Conservation (phyloP, 305 asterid genomes). For the Petunia hybrid region DNA sequence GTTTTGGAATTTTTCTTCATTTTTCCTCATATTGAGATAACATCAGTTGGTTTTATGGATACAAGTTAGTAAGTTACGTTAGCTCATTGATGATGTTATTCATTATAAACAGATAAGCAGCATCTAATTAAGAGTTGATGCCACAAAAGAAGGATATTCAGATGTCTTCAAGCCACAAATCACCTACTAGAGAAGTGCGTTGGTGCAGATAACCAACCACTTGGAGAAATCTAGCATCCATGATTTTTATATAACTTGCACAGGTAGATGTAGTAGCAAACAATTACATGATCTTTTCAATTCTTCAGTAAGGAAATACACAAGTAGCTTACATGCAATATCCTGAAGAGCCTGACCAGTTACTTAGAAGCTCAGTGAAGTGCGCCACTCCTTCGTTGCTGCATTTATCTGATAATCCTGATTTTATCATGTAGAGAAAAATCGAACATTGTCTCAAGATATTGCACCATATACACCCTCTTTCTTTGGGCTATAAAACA, state of each 20-base stretch:
- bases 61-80: neutral
- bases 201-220: neutral
- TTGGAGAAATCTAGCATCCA: neutral
- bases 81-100: neutral
- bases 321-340: slow-evolving; percentile 71
- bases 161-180: no score
- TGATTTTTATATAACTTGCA: slow-evolving; percentile 2
- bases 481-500: neutral
- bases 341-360: slow-evolving; percentile 86
- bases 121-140: no score
- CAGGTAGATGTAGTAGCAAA: neutral
- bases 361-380: slow-evolving; percentile 71
- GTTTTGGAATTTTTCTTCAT: neutral
- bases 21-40: neutral
- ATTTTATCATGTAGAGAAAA: neutral
- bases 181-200: no score
- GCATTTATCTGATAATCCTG: slow-evolving; percentile 79
- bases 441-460: neutral
- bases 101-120: no score
- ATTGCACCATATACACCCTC: neutral
- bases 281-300: neutral
- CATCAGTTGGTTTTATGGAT: neutral
- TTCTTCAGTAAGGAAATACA: slow-evolving; percentile 30
- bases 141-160: no score
- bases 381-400: slow-evolving; percentile 47